Base-by-base conservation (phyloP, 495 filamentous ascomycete genomes). In the Aspergillus homomorphus region DNA sequence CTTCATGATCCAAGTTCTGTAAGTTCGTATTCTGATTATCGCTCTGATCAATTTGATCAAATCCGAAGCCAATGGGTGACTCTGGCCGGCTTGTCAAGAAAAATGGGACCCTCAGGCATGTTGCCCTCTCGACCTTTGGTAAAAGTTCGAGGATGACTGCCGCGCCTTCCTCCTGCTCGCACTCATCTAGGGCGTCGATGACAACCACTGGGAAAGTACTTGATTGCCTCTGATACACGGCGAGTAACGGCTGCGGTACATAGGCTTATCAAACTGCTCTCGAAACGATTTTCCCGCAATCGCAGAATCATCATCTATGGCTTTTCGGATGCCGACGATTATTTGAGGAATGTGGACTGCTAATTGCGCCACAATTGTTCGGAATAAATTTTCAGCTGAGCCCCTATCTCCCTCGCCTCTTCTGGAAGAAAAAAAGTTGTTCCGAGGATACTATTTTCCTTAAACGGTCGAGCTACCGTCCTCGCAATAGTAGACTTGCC, bases 101-200 rank as follows among this genome's bases (percentile, higher is more conserved):
- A n/a, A 74, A 10, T 0, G 66, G 56, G 1, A 74, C 42, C 5
- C 55, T 19, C 9, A 69, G 20, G 0, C 24, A 58, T 9, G 16
- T 53, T 22, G 61, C 2, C 16, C 57, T 19, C 46, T 60, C 18
- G 14, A 67, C 12, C 54, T 53, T 57, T 16, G 63, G 54, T 1
- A 81, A 62, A 1, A 81, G 62, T 33, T 62, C 57, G 30, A 84
- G 69, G 22, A 84, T 69, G 7, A 58, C 28, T 52, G 54, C 58
- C 3, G 77, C 66, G 55, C 79, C 72, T n/a, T 73, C 46, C 3
- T 80, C 77, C 3, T 59, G n/a, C 0, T 76, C 79, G 56, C 80
- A 83, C 58, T 82, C 80, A 57, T 82, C 80, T 18, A 84, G 65
- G 42, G 80, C 81, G 64, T 84, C 80, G 52, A 84, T 62, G 9